Evolutionary conservation across 1,139 yeast genomes (phyloP).

Genomic region (Yamadazyma diddensiae): DNA sequence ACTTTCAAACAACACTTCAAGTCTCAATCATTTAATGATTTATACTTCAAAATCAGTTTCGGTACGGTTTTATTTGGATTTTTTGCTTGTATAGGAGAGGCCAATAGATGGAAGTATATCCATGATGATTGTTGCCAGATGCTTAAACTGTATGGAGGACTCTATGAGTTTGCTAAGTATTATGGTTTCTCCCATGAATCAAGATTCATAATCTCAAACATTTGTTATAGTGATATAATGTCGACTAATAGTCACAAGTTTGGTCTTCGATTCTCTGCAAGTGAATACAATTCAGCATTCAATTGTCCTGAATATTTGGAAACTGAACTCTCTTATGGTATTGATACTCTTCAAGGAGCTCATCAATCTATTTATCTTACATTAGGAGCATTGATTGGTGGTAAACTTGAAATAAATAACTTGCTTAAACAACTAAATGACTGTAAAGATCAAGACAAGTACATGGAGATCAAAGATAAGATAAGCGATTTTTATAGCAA

Average conservation of each 20-base stretch:
- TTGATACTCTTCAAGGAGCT: conserved; percentile 24
- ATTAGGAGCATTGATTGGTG: conserved; percentile 12
- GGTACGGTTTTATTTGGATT: conserved; percentile 7
- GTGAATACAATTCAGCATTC: conserved; percentile 14
- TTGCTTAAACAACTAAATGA: conserved; percentile 4
- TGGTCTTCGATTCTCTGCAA: conserved; percentile 17
- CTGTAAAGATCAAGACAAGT: conserved; percentile 3
- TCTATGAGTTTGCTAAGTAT: conserved; percentile 20
- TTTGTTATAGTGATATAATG: conserved; percentile 22
- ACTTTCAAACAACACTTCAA: conserved; percentile 10
- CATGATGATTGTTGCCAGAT: conserved; percentile 31
- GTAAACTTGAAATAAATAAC: conserved; percentile 14
- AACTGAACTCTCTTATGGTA: conserved; percentile 17
- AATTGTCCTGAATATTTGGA: conserved; percentile 8
- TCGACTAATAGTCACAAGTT: conserved; percentile 16
- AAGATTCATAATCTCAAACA: conserved; percentile 19
- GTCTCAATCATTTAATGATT: conserved; percentile 1
- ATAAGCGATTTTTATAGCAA: conserved; percentile 1
- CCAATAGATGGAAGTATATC: conserved; percentile 31
- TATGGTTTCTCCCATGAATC: conserved; percentile 19
- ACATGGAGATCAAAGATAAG: conserved; percentile 3
- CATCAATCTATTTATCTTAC: conserved; percentile 16
- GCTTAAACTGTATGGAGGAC: conserved; percentile 56
- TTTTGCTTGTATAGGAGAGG: conserved; percentile 42
- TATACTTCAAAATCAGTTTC: conserved; percentile 12